Percentiles rank a stretch among this genome's conserved stretches.
These are phyloP conservation scores for Naganishia albida DNA, from an alignment of 1,284 basidiomycete genomes.

Conservation along the genomic window DNA sequence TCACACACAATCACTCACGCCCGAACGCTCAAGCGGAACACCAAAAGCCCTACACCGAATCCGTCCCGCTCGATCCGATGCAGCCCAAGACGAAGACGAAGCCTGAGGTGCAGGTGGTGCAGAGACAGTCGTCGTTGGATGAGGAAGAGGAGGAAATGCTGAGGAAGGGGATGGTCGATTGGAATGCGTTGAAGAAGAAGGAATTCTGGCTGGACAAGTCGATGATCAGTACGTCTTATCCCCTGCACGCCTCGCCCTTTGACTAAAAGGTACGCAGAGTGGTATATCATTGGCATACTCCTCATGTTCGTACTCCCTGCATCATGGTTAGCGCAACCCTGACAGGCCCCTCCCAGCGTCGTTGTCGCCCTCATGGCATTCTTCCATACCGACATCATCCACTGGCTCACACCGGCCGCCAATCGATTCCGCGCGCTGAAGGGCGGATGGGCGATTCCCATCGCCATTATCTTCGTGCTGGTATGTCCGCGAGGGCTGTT, in stretches of 20 bases:
- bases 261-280: slow-evolving; percentile 4
- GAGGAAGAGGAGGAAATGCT: slow-evolving; percentile 27
- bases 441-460: slow-evolving; percentile 48
- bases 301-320: background rate
- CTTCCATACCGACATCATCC: slow-evolving; percentile 37
- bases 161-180: slow-evolving; percentile 20
- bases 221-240: slow-evolving; percentile 19
- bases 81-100: too few species aligned
- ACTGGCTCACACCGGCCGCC: slow-evolving; percentile 40
- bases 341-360: background rate
- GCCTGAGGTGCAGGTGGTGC: background rate
- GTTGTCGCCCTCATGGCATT: slow-evolving; percentile 28
- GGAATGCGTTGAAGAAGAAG: slow-evolving; percentile 21
- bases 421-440: slow-evolving; percentile 34
- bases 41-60: too few species aligned
- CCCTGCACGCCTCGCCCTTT: background rate
- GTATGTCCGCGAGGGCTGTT: background rate
- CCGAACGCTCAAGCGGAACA: background rate
- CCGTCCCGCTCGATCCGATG: too few species aligned
- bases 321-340: background rate
- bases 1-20: background rate
- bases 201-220: slow-evolving; percentile 6
- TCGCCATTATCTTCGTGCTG: slow-evolving; percentile 50
- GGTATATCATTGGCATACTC: slow-evolving; percentile 23
- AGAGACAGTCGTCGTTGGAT: slow-evolving; percentile 8